Conservation (phyloP, 2,329 filamentous ascomycete genomes). For the Atkinsonella texensis region DNA sequence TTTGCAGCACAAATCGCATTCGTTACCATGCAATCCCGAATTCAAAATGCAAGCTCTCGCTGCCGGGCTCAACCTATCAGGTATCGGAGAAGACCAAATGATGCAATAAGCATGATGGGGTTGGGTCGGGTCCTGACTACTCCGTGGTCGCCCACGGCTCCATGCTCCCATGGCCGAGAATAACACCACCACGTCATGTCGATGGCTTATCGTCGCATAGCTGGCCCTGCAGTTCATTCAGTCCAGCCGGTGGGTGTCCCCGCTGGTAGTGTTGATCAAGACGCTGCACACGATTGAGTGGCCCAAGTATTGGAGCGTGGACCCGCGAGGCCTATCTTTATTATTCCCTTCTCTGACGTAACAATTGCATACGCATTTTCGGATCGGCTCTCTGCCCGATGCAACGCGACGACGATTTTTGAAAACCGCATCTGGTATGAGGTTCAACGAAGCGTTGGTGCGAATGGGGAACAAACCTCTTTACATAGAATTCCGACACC, state of each 20-base stretch:
- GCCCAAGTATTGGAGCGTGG: not conserved
- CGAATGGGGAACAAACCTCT: not conserved
- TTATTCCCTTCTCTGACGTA: not conserved
- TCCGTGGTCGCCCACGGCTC: not conserved
- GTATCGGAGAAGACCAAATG: conserved; percentile 34
- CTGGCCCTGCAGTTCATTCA: not conserved
- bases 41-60: conserved; percentile 36
- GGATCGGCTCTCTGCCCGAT: not conserved
- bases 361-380: not conserved
- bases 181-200: not conserved
- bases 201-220: not conserved
- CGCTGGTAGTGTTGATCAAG: not conserved
- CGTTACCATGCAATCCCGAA: conserved; percentile 81
- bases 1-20: conserved; percentile 61
- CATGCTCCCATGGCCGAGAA: not conserved
- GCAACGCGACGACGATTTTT: conserved; percentile 7
- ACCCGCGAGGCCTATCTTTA: not conserved
- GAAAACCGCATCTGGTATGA: not conserved
- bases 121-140: not conserved
- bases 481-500: no score
- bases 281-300: not conserved
- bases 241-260: not conserved
- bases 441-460: not conserved
- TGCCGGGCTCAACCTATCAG: conserved; percentile 30
- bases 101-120: conserved; percentile 16